Base-by-base conservation (phyloP, 192 early-diverging fungal species). In the Paraglomus occultum region DNA sequence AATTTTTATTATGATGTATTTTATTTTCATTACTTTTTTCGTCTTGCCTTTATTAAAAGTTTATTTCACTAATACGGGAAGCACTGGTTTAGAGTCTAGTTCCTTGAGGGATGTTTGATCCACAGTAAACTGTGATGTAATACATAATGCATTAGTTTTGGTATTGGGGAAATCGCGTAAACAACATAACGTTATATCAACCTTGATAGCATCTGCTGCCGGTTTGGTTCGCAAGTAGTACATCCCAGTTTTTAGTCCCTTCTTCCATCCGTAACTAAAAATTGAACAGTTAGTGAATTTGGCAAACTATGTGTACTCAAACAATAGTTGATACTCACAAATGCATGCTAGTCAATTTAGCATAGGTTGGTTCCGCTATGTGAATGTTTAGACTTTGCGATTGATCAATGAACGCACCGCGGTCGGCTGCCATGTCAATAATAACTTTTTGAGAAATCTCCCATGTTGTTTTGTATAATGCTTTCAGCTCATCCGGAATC, bases 191-290 rank as follows among this genome's bases (percentile, higher is more conserved):
- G 44, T 45, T 55, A 31, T 10, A 59, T 48, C 54, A 47, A 74
- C 74, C 71, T 99, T 93, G 82, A 99, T 97, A 10, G 96, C 95
- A 74, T 97, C 95, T 12, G 86, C 93, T 12, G 96, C 95, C n/a
- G 96, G 95, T 43, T 93, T 85, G 8, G 94, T 93, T 48, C 96
- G 91, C 60, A 99, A 80, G 77, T 99, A 99, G 80, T 99, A 99
- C 96, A 96, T 96, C 51, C 96, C 96, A 8, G 96, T 99, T 90
- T 99, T 99, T 17, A 99, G 83, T 3, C 96, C 96, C 80, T 91
- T 89, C 82, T 93, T 92, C 95, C 96, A 97, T 12, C 92, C 96
- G 77, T 97, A 96, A 73, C 67, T 69, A 45, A 17, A 12, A 39
- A 51, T 14, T 45, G 20, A 42, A 52, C 1, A 51, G 51, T 51